phyloP scores from a whole-genome alignment of 306 rosid genomes.

The Urtica urens region DNA sequence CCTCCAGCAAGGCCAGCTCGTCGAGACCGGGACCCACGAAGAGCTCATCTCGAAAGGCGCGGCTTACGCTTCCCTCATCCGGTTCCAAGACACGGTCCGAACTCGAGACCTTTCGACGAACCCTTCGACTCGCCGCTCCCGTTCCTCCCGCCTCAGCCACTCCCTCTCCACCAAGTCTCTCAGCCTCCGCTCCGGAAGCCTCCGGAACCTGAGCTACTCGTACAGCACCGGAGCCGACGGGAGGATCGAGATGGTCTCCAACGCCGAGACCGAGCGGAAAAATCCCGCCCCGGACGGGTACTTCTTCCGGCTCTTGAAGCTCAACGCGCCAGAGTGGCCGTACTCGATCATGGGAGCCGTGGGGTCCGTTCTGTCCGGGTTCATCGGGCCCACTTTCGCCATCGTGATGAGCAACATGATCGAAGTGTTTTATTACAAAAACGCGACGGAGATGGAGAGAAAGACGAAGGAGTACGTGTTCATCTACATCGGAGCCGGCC shows the following conservation, averaged over 20 bases:
- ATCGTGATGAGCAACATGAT: constrained; percentile 98
- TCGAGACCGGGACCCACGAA: constrained; percentile 96
- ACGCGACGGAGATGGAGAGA: constrained; percentile 75
- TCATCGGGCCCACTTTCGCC: constrained; percentile 93
- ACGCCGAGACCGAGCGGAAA: constrained; percentile 78
- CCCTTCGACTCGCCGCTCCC: constrained; percentile 74
- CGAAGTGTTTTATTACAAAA: constrained; percentile 78
- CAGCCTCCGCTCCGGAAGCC: constrained; percentile 85
- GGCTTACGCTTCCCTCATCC: constrained; percentile 74
- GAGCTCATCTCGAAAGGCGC: constrained; percentile 73
- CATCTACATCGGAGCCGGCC: constrained; percentile 87
- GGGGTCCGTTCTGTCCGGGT: constrained; percentile 87
- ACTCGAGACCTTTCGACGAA: constrained; percentile 75
- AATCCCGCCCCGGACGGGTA: constrained; percentile 84
- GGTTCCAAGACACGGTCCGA: constrained; percentile 92
- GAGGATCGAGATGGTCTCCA: constrained; percentile 91
- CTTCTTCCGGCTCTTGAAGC: constrained; percentile 61
- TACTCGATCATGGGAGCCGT: constrained; percentile 95
- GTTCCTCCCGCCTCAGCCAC: constrained; percentile 83
- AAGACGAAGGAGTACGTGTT: constrained; percentile 91
- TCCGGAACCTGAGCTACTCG: constrained; percentile 79
- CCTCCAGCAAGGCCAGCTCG: constrained; percentile 89
- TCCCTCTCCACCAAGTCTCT: constrained; percentile 84
- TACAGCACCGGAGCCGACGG: constrained; percentile 98
- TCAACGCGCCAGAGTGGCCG: constrained; percentile 98